Evolutionary conservation across 176 grass and related monocot genomes (phyloP), one percentile per base, ranked within the genome.

Genomic region (Carex cristatella): DNA sequence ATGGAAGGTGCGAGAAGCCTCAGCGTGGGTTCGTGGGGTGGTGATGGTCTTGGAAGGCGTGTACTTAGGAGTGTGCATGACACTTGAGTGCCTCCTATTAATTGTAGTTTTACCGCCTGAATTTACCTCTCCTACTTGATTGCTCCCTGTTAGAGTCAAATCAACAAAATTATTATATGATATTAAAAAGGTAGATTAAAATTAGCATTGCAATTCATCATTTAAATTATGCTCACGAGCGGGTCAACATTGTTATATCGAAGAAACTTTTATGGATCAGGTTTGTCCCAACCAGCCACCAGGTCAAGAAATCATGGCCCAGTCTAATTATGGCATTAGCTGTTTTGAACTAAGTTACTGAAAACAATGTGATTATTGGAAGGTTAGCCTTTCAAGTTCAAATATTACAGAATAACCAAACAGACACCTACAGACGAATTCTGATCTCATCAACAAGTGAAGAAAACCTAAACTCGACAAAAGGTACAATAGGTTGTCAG

Each of bases 1-100:
- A 84, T 94, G 92, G 68, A 86, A 88, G 79, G 88, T 82, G 79
- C 89, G 90, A 32, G 93, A 85, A 85, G 91, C 79, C 48, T 93
- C 89, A 62, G 88, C 23, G 55, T 79, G 77, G 12, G 82, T 95
- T 81, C 88, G 91, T 30, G 74, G 81, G 79, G 86, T 72, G 46
- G 88, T 88, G 61, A 74, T 86, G 19, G 77, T 84, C 87, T 92
- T 94, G 35, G 85, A 62, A 88, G 89, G 90, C 78, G 51, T 79
- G 70, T 88, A 90, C 76, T 93, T 92, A 16, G 90, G 84, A 31
- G 96, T 92, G 77, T 89, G 86, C 74, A 89, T 61, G 53, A 89
- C 90, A 80, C 84, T 86, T 44, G 85, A 54, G 33, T 84, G 81
- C 61, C 81, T 83, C 84, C 94, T 92, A 42, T 76, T 80, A 90